phyloP scores from a whole-genome alignment of 371 early-diverging fungal species.

The Mortierella polycephala region DNA sequence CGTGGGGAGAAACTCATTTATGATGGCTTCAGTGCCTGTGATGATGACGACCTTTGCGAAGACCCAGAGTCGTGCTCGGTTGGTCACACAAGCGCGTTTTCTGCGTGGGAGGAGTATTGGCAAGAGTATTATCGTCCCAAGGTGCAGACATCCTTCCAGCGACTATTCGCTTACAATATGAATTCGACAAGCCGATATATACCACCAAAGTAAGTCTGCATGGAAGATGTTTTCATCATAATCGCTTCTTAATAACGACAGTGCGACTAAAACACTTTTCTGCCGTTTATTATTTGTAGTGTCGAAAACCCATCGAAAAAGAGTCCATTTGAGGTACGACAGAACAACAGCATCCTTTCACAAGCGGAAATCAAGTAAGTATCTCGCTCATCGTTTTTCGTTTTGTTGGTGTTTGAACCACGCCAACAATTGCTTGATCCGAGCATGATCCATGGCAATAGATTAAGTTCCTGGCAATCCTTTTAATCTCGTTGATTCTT shows the following conservation, averaged over 20 bases:
- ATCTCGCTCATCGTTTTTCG: not conserved
- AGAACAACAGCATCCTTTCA: conserved; percentile 23
- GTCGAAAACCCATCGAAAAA: conserved; percentile 37
- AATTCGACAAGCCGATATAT: conserved; percentile 80
- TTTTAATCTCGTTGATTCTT: not conserved
- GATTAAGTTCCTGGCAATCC: too few species aligned
- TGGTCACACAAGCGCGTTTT: too few species aligned
- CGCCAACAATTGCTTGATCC: not conserved
- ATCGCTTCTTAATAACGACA: too few species aligned
- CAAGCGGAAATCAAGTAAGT: conserved; percentile 49
- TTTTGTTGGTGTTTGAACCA: not conserved
- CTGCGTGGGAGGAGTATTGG: conserved; percentile 68
- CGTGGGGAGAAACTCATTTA: conserved; percentile 23
- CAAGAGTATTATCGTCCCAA: conserved; percentile 82
- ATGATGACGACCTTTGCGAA: conserved; percentile 10
- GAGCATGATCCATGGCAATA: too few species aligned
- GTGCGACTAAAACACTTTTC: not conserved
- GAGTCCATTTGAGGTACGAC: conserved; percentile 46
- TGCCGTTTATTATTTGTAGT: conserved; percentile 1
- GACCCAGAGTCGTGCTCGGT: not conserved
- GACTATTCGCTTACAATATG: conserved; percentile 86
- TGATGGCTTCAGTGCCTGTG: conserved; percentile 26
- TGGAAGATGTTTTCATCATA: too few species aligned
- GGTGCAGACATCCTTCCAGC: conserved; percentile 77
- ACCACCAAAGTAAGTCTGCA: conserved; percentile 51